Conservation (phyloP, 257 asterid species). For the Salvia splendens region DNA sequence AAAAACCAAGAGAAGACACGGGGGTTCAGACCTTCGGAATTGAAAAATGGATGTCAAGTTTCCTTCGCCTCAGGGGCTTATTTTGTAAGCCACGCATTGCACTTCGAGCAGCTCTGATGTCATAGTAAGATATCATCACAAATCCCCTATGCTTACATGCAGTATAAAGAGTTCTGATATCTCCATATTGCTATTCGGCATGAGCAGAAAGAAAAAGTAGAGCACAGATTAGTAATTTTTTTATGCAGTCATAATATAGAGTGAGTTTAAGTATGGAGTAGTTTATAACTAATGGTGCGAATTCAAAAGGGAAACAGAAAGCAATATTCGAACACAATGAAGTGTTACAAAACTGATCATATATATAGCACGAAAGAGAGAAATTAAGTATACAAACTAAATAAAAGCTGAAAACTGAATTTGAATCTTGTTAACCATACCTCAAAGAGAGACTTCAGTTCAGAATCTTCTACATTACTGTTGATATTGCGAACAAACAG, state of each 20-base stretch:
- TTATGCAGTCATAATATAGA: constrained; percentile 17
- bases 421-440: constrained; percentile 41
- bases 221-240: constrained; percentile 31
- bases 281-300: too few relatives aligned
- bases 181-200: constrained; percentile 78
- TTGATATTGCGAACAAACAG: constrained; percentile 91
- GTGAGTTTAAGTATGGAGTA: not conserved
- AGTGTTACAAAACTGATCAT: not conserved
- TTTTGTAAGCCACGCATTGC: constrained; percentile 87
- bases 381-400: not conserved
- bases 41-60: constrained; percentile 95
- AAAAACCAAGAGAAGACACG: constrained; percentile 1
- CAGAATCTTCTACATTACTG: constrained; percentile 95
- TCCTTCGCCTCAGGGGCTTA: constrained; percentile 89
- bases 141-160: constrained; percentile 98
- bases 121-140: constrained; percentile 99
- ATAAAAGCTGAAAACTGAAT: constrained; percentile 3
- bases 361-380: constrained; percentile 6
- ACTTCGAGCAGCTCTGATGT: constrained; percentile 92
- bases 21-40: constrained; percentile 74
- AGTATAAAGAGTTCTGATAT: constrained; percentile 90
- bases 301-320: too few relatives aligned
- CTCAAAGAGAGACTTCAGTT: constrained; percentile 85
- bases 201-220: constrained; percentile 10
- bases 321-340: not conserved